Conservation (phyloP, 805 yeast genomes). For the Deakozyma indianensis region DNA sequence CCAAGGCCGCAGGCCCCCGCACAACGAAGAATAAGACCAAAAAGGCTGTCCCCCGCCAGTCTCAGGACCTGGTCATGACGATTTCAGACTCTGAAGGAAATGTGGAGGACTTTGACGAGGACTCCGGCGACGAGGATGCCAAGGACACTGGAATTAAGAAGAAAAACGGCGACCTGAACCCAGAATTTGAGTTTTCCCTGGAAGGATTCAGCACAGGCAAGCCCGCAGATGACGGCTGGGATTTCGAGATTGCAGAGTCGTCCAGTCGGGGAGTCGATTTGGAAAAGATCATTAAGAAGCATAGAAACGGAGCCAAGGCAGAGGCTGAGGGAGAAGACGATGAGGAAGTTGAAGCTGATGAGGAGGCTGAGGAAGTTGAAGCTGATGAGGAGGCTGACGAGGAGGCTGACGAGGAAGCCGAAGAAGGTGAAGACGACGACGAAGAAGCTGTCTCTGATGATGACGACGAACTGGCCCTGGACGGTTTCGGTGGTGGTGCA, state of each 20-base stretch:
- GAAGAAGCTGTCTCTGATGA: constrained; percentile 13
- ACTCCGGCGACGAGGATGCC: constrained; percentile 8
- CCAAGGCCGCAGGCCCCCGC: too few relatives aligned
- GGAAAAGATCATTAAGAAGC: constrained; percentile 74
- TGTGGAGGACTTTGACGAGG: constrained; percentile 13
- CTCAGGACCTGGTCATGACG: background rate
- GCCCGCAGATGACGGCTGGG: constrained; percentile 63
- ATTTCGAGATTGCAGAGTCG: constrained; percentile 42
- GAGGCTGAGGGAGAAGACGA: constrained; percentile 22
- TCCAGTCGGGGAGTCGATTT: constrained; percentile 62
- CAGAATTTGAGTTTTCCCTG: constrained; percentile 55
- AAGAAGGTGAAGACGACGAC: constrained; percentile 13
- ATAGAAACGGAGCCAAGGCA: constrained; percentile 51
- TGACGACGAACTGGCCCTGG: constrained; percentile 27
- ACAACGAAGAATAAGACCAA: too few relatives aligned
- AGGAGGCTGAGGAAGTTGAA: constrained; percentile 28
- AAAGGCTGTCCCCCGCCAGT: too few relatives aligned
- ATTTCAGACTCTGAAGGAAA: constrained; percentile 10
- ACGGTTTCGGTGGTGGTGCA: constrained; percentile 22
- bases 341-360: constrained; percentile 33
- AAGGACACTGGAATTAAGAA: constrained; percentile 13
- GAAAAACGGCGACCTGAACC: constrained; percentile 47
- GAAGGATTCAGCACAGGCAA: constrained; percentile 25
- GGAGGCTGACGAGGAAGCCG: constrained; percentile 17
- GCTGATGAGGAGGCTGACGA: constrained; percentile 18